Percentiles rank a stretch among this genome's conserved stretches.
These are phyloP conservation scores for Exophiala spinifera DNA, from an alignment of 2,329 filamentous ascomycete species.

Conservation along the genomic window DNA sequence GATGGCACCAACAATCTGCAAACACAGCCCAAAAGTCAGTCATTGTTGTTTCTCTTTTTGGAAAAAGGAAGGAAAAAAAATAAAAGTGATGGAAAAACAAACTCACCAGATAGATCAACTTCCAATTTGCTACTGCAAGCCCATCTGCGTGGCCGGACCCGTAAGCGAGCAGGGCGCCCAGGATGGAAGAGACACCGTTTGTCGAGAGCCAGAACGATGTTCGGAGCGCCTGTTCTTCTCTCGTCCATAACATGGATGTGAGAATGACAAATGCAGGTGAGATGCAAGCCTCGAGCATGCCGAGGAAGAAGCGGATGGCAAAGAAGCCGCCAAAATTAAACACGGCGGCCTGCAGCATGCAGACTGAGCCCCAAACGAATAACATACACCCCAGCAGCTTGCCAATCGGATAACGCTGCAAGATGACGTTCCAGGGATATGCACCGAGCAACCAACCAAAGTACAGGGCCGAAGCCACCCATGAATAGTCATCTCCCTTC, in stretches of 20 bases:
- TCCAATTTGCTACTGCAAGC: slow-evolving; percentile 31
- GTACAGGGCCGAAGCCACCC: slow-evolving; percentile 45
- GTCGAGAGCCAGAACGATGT: slow-evolving; percentile 38
- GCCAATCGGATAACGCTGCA: slow-evolving; percentile 44
- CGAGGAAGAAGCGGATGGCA: slow-evolving; percentile 47
- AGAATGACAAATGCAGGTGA: slow-evolving; percentile 34
- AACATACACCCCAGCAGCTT: slow-evolving; percentile 43
- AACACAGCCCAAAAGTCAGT: background rate
- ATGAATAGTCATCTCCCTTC: slow-evolving; percentile 43
- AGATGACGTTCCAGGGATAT: slow-evolving; percentile 41
- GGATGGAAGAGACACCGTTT: slow-evolving; percentile 39
- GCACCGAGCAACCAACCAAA: slow-evolving; percentile 44
- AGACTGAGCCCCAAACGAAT: slow-evolving; percentile 42
- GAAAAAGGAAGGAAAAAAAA: too few relatives aligned
- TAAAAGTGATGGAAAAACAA: too few relatives aligned
- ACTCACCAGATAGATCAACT: slow-evolving; percentile 40
- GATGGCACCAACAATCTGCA: slow-evolving; percentile 37
- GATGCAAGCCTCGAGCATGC: slow-evolving; percentile 39
- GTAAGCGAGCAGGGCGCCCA: slow-evolving; percentile 38
- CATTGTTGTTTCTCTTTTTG: too few relatives aligned
- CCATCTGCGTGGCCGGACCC: slow-evolving; percentile 36
- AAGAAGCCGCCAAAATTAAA: slow-evolving; percentile 44
- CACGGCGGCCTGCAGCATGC: slow-evolving; percentile 39
- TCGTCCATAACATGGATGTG: slow-evolving; percentile 40
- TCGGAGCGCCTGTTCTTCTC: slow-evolving; percentile 38